Base-by-base conservation (phyloP, 2,329 filamentous ascomycete species). In the Chaetomiaceae sp. region DNA sequence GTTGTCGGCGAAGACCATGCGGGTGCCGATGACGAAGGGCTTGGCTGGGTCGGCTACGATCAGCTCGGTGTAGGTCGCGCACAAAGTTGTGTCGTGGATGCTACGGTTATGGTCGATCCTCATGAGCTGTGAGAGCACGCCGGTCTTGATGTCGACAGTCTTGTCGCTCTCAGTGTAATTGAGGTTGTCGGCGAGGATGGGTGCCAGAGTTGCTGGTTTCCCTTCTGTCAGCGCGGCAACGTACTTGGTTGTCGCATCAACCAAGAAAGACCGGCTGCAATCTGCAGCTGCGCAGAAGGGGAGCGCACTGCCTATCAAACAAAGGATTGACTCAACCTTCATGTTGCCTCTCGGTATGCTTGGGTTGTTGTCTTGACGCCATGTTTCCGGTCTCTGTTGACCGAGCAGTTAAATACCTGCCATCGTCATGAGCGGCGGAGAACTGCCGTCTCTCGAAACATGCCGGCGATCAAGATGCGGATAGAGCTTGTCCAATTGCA, bases 1-100 rank as follows among this genome's bases (percentile, higher is more conserved):
- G 47, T 38, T 25, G 46, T 47, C 47, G 6, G 38, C 54, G 53
- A 66, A 63, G 45, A 63, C 61, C 51, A 71, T 67, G 59, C 69
- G 70, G 12, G 69, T 69, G 50, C 66, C 69, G 47, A 71, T 63
- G 25, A 71, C 70, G 51, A 69, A 22, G 66, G 69, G 53, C 7
- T 67, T 64, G 22, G 59, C 46, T 9, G 64, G 22, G 31, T 56
- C 49, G 51, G 49, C 61, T 47, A 46, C 56, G 37, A 62, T 62
- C 11, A 65, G 51, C 37, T 65, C 61, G 12, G 63, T 64, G 53
- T 63, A 64, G 40, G 59, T 64, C 3, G 63, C 61, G 47, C 63
- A 64, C 29, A 52, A 40, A 19, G 54, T 52, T 2, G 63, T 63
- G 57, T 64, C 63, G 53, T 64, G 59, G 45, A 61, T 51, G 44